These are phyloP conservation scores for Fusarium hostae DNA, from an alignment of 2,329 filamentous ascomycete species.

Conservation along the genomic window DNA sequence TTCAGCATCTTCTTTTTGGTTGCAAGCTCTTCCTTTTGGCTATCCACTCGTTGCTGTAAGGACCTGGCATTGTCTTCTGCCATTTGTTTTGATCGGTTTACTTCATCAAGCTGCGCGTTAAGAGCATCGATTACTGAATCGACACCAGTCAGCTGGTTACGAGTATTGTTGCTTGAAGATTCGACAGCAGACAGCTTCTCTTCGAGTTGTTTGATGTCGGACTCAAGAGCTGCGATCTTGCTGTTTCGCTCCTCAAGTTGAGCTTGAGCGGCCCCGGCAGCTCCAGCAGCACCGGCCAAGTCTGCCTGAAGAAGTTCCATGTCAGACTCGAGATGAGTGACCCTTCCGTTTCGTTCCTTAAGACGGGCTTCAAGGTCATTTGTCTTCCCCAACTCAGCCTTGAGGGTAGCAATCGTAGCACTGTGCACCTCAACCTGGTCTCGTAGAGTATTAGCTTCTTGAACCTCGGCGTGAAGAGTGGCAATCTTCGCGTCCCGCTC, in stretches of 20 bases:
- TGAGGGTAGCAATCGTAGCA: conserved; percentile 34
- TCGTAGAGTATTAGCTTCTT: conserved; percentile 18
- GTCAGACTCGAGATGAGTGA: conserved; percentile 46
- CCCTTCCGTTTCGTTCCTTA: conserved; percentile 33
- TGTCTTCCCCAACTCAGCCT: conserved; percentile 35
- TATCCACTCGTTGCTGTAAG: conserved; percentile 40
- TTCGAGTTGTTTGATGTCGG: conserved; percentile 43
- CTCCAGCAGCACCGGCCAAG: conserved; percentile 32
- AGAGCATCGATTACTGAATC: conserved; percentile 46
- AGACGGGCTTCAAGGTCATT: conserved; percentile 26
- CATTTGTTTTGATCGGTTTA: conserved; percentile 40
- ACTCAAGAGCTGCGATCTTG: conserved; percentile 57
- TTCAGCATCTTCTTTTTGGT: conserved; percentile 57
- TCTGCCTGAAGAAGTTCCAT: conserved; percentile 47
- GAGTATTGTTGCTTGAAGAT: conserved; percentile 53
- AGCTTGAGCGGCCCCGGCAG: conserved; percentile 29
- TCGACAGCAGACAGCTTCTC: conserved; percentile 49
- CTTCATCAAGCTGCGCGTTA: conserved; percentile 46
- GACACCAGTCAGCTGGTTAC: conserved; percentile 47
- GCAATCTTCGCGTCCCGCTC: conserved; percentile 32
- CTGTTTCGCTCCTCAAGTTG: conserved; percentile 53
- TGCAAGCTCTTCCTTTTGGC: conserved; percentile 38
- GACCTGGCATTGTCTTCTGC: conserved; percentile 45
- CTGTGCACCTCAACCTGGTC: conserved; percentile 35
- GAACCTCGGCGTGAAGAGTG: conserved; percentile 31